These are phyloP conservation scores for Phytopythium aichiense DNA, from an alignment of 352 stramenopile species.

Conservation along the genomic window DNA sequence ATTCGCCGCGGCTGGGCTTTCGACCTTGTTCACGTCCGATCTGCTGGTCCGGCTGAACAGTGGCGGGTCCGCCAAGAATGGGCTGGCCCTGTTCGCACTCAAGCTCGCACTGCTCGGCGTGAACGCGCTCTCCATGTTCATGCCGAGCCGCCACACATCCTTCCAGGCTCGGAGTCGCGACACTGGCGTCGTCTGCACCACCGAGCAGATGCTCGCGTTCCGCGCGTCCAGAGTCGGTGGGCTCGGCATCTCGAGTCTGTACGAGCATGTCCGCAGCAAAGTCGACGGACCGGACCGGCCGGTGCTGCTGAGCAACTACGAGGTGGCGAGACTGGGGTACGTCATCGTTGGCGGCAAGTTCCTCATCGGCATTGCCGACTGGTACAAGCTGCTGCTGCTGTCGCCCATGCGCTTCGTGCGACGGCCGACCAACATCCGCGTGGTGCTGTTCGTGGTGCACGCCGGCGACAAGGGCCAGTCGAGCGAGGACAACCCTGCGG, in stretches of 20 bases:
- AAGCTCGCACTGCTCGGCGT: constrained; percentile 35
- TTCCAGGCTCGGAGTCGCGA: constrained; percentile 11
- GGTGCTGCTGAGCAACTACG: constrained; percentile 22
- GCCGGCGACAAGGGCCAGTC: neutral
- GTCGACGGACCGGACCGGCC: constrained; percentile 5
- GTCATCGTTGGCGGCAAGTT: constrained; percentile 23
- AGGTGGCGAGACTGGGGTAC: constrained; percentile 34
- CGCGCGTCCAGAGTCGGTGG: constrained; percentile 23
- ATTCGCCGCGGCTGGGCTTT: constrained; percentile 7
- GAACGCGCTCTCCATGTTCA: constrained; percentile 28
- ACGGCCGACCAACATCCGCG: constrained; percentile 21
- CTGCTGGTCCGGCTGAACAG: constrained; percentile 25
- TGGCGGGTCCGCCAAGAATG: constrained; percentile 21
- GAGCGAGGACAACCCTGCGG: neutral
- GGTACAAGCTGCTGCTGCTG: constrained; percentile 19
- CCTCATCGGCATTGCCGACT: constrained; percentile 19
- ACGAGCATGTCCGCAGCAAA: constrained; percentile 5
- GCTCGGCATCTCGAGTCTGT: constrained; percentile 23
- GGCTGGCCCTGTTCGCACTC: constrained; percentile 18
- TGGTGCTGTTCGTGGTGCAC: constrained; percentile 23
- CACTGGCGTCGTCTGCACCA: constrained; percentile 9
- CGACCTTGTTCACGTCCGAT: constrained; percentile 14
- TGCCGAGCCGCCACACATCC: neutral
- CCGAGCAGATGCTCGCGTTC: constrained; percentile 20
- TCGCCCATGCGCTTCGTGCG: constrained; percentile 11